A percentile compares a stretch with the other conserved stretches of the same genome.
Conservation (phyloP, 352 stramenopile genomes). For the Globisporangium uncinulatum region DNA sequence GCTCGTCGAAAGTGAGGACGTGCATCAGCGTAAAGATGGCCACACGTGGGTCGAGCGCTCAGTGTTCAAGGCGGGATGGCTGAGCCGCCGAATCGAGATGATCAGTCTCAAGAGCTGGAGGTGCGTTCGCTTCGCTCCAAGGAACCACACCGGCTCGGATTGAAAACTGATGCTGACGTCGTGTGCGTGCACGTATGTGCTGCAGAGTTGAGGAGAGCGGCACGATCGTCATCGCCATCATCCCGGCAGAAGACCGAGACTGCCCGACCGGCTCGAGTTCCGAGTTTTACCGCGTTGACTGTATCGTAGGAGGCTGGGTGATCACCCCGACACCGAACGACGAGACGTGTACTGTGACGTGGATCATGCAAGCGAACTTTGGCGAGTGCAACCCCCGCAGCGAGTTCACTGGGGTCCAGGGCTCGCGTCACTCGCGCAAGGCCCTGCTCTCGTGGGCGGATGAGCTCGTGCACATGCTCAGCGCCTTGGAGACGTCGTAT, state of each 20-base stretch:
- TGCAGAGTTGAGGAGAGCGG: constrained; percentile 57
- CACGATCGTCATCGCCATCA: constrained; percentile 59
- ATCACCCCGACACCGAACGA: constrained; percentile 52
- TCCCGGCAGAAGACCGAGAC: constrained; percentile 44
- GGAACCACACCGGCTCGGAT: too few relatives aligned
- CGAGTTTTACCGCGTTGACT: constrained; percentile 35
- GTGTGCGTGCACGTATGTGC: not conserved
- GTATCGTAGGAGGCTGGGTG: constrained; percentile 62
- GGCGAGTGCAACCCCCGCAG: constrained; percentile 39
- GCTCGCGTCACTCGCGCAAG: constrained; percentile 26
- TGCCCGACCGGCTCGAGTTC: constrained; percentile 13
- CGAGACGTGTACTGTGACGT: constrained; percentile 61
- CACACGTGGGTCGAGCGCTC: constrained; percentile 53
- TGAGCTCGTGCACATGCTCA: constrained; percentile 43
- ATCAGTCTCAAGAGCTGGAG: constrained; percentile 65
- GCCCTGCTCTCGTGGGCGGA: constrained; percentile 44
- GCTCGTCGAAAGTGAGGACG: constrained; percentile 40
- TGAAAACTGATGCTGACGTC: not conserved
- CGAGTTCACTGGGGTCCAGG: constrained; percentile 52
- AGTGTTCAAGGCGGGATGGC: constrained; percentile 49
- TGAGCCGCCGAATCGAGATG: constrained; percentile 35
- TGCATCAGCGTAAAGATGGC: constrained; percentile 38
- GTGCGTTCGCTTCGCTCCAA: constrained; percentile 17
- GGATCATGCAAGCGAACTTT: constrained; percentile 81
- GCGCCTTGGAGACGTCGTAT: constrained; percentile 35